A percentile compares a stretch with the other conserved stretches of the same genome.
These are phyloP conservation scores for Trichoderma hamatum DNA, from an alignment of 2,329 filamentous ascomycete genomes.

Conservation along the genomic window DNA sequence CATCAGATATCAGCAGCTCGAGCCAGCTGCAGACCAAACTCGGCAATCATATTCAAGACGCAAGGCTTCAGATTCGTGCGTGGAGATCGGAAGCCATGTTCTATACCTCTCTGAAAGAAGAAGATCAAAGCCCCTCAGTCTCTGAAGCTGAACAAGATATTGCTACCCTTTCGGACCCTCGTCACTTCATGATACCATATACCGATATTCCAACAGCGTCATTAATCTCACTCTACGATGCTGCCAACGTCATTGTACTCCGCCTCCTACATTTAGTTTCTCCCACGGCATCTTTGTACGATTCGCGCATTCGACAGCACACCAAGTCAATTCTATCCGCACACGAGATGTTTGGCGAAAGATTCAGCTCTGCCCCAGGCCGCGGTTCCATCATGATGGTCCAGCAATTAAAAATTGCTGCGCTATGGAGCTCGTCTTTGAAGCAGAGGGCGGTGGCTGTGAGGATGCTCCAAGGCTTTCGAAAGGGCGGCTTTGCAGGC, in stretches of 20 bases:
- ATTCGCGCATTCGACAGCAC: slow-evolving; percentile 13
- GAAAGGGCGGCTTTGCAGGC: slow-evolving; percentile 29
- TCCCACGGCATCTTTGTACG: neutral
- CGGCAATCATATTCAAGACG: neutral
- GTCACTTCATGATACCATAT: neutral
- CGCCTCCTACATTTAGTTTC: slow-evolving; percentile 15
- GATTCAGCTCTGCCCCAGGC: neutral
- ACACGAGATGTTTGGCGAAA: slow-evolving; percentile 1
- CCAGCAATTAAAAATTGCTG: slow-evolving; percentile 26
- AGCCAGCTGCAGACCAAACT: neutral
- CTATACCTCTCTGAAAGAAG: neutral
- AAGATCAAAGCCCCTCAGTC: neutral
- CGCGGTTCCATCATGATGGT: slow-evolving; percentile 29
- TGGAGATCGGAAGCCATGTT: neutral
- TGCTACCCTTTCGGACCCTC: neutral
- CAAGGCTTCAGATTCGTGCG: neutral
- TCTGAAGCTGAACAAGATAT: neutral
- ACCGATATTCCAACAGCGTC: slow-evolving; percentile 19
- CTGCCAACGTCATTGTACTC: slow-evolving; percentile 19
- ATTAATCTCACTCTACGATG: slow-evolving; percentile 24
- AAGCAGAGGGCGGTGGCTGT: slow-evolving; percentile 25
- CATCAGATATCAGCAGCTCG: neutral
- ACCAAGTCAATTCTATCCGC: slow-evolving; percentile 22
- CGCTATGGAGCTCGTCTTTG: slow-evolving; percentile 29
- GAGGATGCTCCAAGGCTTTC: slow-evolving; percentile 24